A percentile compares a stretch with the other conserved stretches of the same genome.
These are phyloP conservation scores for Tylopilus sp. DNA, from an alignment of 768 basidiomycete genomes.

Conservation along the genomic window DNA sequence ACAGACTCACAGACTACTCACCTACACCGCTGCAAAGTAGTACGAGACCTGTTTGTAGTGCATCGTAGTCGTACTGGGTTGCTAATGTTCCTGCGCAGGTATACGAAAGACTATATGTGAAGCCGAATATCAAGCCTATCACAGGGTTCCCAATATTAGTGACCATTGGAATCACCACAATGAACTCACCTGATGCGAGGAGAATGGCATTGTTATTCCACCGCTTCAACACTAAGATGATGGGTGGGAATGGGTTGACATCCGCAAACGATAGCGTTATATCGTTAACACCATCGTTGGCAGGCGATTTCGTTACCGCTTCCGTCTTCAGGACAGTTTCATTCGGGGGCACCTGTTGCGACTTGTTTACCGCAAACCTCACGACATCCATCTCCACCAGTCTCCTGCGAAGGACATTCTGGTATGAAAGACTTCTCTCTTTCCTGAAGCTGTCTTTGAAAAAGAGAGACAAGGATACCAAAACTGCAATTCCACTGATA, in stretches of 20 bases:
- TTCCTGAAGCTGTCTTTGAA: conserved; percentile 82
- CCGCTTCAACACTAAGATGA: conserved; percentile 53
- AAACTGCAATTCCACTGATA: conserved; percentile 52
- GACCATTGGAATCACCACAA: not conserved
- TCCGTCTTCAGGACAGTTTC: not conserved
- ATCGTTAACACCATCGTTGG: conserved; percentile 16
- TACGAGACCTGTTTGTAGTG: conserved; percentile 73
- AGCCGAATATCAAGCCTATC: conserved; percentile 69
- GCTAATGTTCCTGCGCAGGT: conserved; percentile 71
- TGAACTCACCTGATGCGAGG: conserved; percentile 21
- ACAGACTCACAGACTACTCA: conserved; percentile 23
- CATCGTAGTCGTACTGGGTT: conserved; percentile 58
- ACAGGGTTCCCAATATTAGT: conserved; percentile 2
- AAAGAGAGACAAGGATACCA: conserved; percentile 55
- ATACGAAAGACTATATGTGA: conserved; percentile 67
- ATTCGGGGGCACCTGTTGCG: conserved; percentile 4
- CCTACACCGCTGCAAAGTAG: conserved; percentile 74
- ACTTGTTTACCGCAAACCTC: not conserved
- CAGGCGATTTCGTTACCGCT: not conserved
- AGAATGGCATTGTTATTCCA: conserved; percentile 68
- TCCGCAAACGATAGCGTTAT: conserved; percentile 61
- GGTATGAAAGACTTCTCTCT: conserved; percentile 80
- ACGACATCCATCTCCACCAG: conserved; percentile 23
- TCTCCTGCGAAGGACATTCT: conserved; percentile 53
- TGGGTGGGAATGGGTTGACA: conserved; percentile 67